phyloP scores from a whole-genome alignment of 2,329 filamentous ascomycete species.

The Ophiocordyceps camponoti-rufipedis region DNA sequence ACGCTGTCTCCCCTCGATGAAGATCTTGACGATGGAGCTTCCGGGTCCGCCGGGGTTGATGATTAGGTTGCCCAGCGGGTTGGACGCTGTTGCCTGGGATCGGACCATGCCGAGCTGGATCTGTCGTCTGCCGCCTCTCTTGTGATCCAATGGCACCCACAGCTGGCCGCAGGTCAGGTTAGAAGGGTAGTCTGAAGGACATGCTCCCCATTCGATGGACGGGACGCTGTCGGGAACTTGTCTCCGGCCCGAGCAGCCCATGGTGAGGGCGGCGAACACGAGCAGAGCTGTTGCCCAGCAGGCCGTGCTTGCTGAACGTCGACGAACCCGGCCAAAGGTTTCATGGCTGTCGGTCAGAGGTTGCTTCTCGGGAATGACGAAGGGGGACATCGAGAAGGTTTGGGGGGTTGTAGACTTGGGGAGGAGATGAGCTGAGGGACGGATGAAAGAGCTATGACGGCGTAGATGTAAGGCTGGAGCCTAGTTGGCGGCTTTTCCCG shows the following conservation, averaged over 20 bases:
- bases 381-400: no score
- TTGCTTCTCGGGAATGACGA: no score
- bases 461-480: no score
- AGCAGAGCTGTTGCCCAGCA: background rate
- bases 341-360: no score
- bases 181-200: background rate
- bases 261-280: background rate
- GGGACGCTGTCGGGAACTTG: background rate
- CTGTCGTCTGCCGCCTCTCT: background rate
- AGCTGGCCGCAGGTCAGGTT: background rate
- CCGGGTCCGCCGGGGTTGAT: slow-evolving; percentile 1
- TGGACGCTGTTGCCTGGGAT: background rate
- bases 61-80: background rate
- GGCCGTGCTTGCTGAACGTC: no score
- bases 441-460: no score
- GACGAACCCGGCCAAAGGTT: no score
- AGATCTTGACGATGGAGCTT: background rate
- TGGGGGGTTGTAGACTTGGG: no score
- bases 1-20: background rate
- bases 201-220: background rate
- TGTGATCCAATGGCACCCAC: background rate
- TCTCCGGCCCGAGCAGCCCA: background rate
- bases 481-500: no score
- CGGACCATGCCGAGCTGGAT: slow-evolving; percentile 1
- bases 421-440: no score